Evolutionary conservation across 495 filamentous ascomycete genomes (phyloP).

Genomic region (Trichoderma virens): DNA sequence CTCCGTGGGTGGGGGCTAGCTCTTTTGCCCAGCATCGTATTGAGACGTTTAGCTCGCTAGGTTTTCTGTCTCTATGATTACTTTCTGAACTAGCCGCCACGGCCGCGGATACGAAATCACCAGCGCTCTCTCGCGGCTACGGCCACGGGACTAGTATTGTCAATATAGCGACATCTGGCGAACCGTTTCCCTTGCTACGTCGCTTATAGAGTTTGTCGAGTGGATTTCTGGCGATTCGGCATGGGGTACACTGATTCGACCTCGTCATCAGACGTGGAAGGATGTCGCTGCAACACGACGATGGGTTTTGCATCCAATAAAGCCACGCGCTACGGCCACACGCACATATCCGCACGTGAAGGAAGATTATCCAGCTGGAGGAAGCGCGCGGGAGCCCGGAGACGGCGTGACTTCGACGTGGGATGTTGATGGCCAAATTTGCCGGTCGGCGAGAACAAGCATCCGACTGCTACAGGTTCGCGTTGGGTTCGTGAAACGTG

Average conservation of each 20-base stretch:
- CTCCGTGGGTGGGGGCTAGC: not conserved
- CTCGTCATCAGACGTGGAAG: not conserved
- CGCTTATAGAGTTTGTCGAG: not conserved
- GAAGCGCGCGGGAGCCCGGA: not conserved
- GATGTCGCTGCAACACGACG: not conserved
- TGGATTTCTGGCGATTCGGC: not conserved
- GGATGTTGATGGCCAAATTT: not conserved
- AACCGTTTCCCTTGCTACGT: not conserved
- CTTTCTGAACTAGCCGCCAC: not conserved
- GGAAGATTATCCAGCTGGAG: not conserved
- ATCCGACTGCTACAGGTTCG: not conserved
- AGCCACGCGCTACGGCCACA: not conserved
- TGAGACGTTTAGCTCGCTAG: not conserved
- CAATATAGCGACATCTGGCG: not conserved
- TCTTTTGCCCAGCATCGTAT: not conserved
- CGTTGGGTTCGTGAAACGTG: not conserved
- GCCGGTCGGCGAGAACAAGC: not conserved
- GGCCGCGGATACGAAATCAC: not conserved
- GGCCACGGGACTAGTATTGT: not conserved
- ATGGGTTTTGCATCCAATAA: not conserved
- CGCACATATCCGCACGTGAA: not conserved
- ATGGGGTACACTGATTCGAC: not conserved
- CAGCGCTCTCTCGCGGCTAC: not conserved
- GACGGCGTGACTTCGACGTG: not conserved
- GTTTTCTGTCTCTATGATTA: not conserved